Conservation (phyloP, 2,329 filamentous ascomycete genomes). For the Colletotrichum abscissum region DNA sequence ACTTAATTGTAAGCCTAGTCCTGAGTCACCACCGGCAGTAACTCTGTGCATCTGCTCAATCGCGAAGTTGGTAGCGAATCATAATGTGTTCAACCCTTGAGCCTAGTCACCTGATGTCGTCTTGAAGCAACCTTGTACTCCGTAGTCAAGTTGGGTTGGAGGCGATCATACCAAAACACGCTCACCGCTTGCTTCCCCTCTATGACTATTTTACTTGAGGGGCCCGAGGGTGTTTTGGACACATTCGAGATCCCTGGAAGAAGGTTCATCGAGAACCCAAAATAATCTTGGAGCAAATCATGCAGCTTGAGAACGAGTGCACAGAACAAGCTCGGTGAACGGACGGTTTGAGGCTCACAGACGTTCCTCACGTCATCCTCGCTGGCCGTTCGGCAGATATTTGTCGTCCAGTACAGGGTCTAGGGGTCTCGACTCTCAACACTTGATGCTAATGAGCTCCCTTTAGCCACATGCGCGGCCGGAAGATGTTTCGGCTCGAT, state of each 20-base stretch:
- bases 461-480: background rate
- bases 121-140: background rate
- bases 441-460: background rate
- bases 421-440: conserved; percentile 9
- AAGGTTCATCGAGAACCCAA: conserved; percentile 22
- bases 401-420: conserved; percentile 16
- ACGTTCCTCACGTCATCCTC: background rate
- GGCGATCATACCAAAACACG: background rate
- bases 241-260: conserved; percentile 10
- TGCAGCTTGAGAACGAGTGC: background rate
- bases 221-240: conserved; percentile 21
- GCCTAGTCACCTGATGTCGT: background rate
- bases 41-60: background rate
- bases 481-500: background rate
- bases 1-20: conserved; percentile 4
- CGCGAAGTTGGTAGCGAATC: background rate
- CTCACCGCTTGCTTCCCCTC: background rate
- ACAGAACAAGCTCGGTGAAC: background rate
- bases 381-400: background rate
- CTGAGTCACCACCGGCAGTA: conserved; percentile 1
- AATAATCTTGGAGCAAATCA: conserved; percentile 7
- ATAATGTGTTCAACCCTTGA: background rate
- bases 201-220: background rate
- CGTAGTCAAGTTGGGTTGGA: background rate
- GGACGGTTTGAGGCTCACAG: conserved; percentile 18